These are phyloP conservation scores for Teratosphaeria zuluensis DNA, from an alignment of 2,329 filamentous ascomycete genomes.

Conservation along the genomic window DNA sequence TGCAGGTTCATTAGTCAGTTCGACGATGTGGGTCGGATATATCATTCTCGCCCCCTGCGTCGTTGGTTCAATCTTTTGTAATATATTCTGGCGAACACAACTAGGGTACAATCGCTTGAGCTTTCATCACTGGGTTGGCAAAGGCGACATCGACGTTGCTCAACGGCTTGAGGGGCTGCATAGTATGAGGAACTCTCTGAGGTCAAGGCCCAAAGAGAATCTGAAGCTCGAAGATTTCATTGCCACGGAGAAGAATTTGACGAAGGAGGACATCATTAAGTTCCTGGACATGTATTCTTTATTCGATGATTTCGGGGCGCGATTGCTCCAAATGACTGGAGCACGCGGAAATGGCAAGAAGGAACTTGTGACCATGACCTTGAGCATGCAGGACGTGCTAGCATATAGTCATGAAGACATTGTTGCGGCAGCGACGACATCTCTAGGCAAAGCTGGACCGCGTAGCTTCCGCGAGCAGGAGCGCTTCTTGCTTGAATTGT, in stretches of 20 bases:
- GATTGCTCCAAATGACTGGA: neutral
- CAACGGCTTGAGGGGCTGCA: neutral
- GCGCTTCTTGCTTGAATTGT: conserved; percentile 3
- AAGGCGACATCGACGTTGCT: neutral
- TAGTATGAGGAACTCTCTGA: neutral
- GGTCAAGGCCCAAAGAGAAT: neutral
- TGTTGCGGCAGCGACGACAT: neutral
- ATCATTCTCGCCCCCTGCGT: conserved; percentile 44
- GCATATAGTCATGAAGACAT: neutral
- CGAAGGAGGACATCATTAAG: neutral
- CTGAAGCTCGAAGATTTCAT: neutral
- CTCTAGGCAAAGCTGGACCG: neutral
- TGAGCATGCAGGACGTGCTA: neutral
- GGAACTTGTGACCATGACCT: neutral
- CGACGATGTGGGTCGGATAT: conserved; percentile 45
- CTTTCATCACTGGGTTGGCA: neutral
- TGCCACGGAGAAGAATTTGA: neutral
- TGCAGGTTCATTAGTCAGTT: conserved; percentile 41
- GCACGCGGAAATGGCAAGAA: neutral
- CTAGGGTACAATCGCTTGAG: conserved; percentile 6
- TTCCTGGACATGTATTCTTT: neutral
- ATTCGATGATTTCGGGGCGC: neutral
- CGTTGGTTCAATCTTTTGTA: conserved; percentile 12
- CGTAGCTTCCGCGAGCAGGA: conserved; percentile 1
- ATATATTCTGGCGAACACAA: conserved; percentile 5